These are phyloP conservation scores for Daldinia decipiens DNA, from an alignment of 495 filamentous ascomycete genomes.

Conservation along the genomic window DNA sequence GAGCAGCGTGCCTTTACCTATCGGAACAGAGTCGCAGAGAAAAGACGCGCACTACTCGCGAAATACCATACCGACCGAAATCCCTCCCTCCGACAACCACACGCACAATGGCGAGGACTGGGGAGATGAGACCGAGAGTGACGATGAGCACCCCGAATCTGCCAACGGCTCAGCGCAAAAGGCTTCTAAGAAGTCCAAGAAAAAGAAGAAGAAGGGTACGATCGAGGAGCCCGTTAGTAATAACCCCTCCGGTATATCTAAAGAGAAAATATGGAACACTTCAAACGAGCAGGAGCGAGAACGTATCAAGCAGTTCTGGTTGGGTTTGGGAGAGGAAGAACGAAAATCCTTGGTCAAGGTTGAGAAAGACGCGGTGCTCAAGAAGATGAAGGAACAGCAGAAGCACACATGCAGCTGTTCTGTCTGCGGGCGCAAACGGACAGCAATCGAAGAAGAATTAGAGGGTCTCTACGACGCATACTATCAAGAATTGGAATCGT, in stretches of 20 bases:
- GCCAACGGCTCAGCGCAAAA: slow-evolving; percentile 47
- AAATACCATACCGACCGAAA: slow-evolving; percentile 28
- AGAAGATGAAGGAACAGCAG: slow-evolving; percentile 99
- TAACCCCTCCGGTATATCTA: slow-evolving; percentile 60
- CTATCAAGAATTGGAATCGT: slow-evolving; percentile 97
- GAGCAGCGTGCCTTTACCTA: slow-evolving; percentile 46
- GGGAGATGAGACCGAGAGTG: slow-evolving; percentile 59
- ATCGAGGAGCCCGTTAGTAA: slow-evolving; percentile 29
- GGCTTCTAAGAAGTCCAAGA: slow-evolving; percentile 68
- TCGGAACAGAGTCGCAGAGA: slow-evolving; percentile 40
- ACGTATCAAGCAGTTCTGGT: slow-evolving; percentile 98
- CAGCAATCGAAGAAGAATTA: slow-evolving; percentile 97
- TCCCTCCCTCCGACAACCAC: slow-evolving; percentile 36
- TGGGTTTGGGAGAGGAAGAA: slow-evolving; percentile 94
- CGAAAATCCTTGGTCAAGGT: slow-evolving; percentile 94
- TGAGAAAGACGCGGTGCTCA: slow-evolving; percentile 96
- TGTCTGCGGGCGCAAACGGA: slow-evolving; percentile 95
- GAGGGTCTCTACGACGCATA: slow-evolving; percentile 99
- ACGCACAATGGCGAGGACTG: slow-evolving; percentile 57
- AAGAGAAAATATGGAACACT: slow-evolving; percentile 97
- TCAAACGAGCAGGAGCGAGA: slow-evolving; percentile 92
- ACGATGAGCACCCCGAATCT: slow-evolving; percentile 50
- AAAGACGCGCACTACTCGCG: slow-evolving; percentile 39
- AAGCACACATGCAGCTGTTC: slow-evolving; percentile 99
- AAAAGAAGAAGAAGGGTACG: slow-evolving; percentile 64